Evolutionary conservation across 306 rosid genomes (phyloP), one percentile per base, ranked within the genome.

Genomic region (Begonia peltatifolia): DNA sequence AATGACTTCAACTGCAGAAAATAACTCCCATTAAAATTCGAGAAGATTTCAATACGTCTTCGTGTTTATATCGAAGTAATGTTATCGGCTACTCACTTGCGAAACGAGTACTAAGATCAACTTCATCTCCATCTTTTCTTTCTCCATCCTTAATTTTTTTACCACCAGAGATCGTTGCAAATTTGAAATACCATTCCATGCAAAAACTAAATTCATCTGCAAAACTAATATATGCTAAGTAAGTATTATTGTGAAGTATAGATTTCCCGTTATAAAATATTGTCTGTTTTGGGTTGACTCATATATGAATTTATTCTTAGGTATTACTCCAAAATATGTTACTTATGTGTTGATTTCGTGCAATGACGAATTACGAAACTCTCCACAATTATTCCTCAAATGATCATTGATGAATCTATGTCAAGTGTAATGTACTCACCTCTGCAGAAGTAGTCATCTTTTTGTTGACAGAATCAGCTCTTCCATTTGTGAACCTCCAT

Each of bases 401-500:
- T 44, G 48, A 44, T 44, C 48, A 10, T 44, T 44, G 10, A 42
- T 42, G 46, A 42, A 12, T 12, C 46, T 42, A 10, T 44, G 48
- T 44, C 6, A 10, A 11, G 9, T 10, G 4, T 42, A 17, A 43
- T 30, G 16, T 9, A 48, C 15, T n/a, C 69, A 80, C 95, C 84
- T 78, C 52, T 17, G 76, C 76, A 2, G 61, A 76, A 51, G 44
- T 49, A 65, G 71, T 70, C 46, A 66, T 43, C 15, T 58, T 80
- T 56, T 4, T 55, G 64, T 72, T 71, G 6, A 66, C 85, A 53
- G 41, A 23, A 25, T 65, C 69, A 15, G 82, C 68, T 75, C 63
- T 83, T 5, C 85, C 92, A 70, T 90, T 85, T 10, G 64, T 84
- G 62, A 55, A 76, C 22, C 75, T 71, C 94, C 95, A 86, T 17